A percentile compares a stretch with the other conserved stretches of the same genome.
Evolutionary conservation across 352 stramenopile species (phyloP).

Genomic region (Globisporangium radiosum): DNA sequence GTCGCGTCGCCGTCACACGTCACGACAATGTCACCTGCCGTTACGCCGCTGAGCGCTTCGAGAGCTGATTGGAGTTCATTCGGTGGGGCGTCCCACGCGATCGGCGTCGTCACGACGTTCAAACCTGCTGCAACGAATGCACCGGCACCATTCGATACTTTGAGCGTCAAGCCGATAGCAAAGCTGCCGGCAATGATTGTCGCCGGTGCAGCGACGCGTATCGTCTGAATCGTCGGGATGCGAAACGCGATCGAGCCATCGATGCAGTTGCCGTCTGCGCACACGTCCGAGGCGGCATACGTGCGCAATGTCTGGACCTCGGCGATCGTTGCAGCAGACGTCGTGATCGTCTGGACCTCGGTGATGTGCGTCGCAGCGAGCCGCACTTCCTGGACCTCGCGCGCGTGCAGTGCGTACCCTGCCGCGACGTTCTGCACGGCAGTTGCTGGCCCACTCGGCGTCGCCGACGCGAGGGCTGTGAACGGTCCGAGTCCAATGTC

Average conservation of each 20-base stretch:
- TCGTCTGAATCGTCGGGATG: conserved; percentile 66
- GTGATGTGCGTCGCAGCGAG: conserved; percentile 57
- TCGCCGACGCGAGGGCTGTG: conserved; percentile 26
- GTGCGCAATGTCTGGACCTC: conserved; percentile 73
- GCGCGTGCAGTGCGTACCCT: conserved; percentile 49
- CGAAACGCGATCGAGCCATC: conserved; percentile 53
- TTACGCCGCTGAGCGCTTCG: conserved; percentile 25
- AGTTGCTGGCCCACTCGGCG: conserved; percentile 38
- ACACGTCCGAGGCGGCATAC: conserved; percentile 32
- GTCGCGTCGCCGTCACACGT: conserved; percentile 66
- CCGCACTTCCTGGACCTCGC: conserved; percentile 64
- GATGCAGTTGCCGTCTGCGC: conserved; percentile 44
- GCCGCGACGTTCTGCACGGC: conserved; percentile 43
- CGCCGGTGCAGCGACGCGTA: conserved; percentile 46
- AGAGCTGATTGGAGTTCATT: conserved; percentile 25
- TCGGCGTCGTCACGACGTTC: conserved; percentile 13
- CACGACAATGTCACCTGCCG: conserved; percentile 48
- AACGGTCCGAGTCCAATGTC: conserved; percentile 50
- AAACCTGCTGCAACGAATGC: conserved; percentile 22
- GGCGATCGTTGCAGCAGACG: conserved; percentile 46
- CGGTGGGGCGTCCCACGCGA: conserved; percentile 38
- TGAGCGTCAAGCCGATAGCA: conserved; percentile 35
- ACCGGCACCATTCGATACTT: conserved; percentile 20
- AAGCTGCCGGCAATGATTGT: conserved; percentile 45
- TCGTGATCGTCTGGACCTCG: conserved; percentile 64